phyloP scores from a whole-genome alignment of 257 asterid species.

The Hygrophila difformis region DNA sequence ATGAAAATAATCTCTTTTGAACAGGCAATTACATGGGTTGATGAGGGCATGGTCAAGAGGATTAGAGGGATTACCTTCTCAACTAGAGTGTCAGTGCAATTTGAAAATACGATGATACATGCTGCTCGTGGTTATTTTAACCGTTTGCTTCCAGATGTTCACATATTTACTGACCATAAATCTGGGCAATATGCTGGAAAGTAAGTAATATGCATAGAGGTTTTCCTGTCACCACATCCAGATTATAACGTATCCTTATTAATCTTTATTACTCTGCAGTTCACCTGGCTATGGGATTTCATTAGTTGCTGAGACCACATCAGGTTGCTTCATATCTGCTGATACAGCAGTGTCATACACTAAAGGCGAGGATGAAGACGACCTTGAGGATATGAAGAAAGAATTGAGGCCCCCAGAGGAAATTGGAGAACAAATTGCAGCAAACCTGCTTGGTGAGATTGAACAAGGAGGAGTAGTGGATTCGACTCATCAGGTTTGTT shows the following conservation, averaged over 20 bases:
- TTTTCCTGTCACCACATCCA: background rate
- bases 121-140: conserved; percentile 90
- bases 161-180: conserved; percentile 76
- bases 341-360: conserved; percentile 58
- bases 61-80: conserved; percentile 83
- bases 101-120: conserved; percentile 68
- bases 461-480: conserved; percentile 97
- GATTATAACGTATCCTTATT: conserved; percentile 1
- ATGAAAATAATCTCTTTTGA: background rate
- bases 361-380: conserved; percentile 37
- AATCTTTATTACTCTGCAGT: conserved; percentile 29
- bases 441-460: conserved; percentile 52
- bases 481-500: conserved; percentile 83
- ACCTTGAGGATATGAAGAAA: conserved; percentile 44
- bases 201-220: conserved; percentile 32
- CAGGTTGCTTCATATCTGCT: conserved; percentile 73
- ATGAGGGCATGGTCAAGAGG: conserved; percentile 92
- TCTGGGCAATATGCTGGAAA: conserved; percentile 70
- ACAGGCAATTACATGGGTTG: conserved; percentile 81
- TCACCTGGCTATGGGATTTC: conserved; percentile 95
- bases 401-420: conserved; percentile 60
- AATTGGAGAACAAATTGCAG: conserved; percentile 60
- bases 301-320: conserved; percentile 72
- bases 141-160: conserved; percentile 70
- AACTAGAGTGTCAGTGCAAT: conserved; percentile 68